Percentiles rank a stretch among this genome's conserved stretches.
Conservation (phyloP, 257 asterid species). For the Nicotiana benthamiana region DNA sequence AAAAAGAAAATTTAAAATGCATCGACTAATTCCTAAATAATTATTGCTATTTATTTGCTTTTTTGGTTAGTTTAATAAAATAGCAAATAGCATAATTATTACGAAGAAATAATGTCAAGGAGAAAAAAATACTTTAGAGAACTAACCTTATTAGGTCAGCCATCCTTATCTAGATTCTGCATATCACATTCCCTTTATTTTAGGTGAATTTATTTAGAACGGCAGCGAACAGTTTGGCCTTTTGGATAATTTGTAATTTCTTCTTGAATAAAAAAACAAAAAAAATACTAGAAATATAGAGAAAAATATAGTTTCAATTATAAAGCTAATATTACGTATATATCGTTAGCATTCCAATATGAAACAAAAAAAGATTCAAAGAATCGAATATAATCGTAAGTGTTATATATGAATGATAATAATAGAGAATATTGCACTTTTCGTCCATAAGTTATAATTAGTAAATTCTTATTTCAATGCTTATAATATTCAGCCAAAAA, state of each 20-base stretch:
- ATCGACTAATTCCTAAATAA: too few species aligned
- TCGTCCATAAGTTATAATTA: too few species aligned
- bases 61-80: not conserved
- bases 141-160: not conserved
- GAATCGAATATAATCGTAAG: not conserved
- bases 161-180: constrained; percentile 2
- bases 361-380: not conserved
- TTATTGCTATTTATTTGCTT: too few species aligned
- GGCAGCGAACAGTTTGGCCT: not conserved
- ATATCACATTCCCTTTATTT: not conserved
- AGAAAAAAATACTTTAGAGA: not conserved
- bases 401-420: too few species aligned
- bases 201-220: constrained; percentile 1
- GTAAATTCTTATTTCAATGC: too few species aligned
- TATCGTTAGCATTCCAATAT: not conserved
- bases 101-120: not conserved
- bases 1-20: too few species aligned
- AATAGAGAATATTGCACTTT: too few species aligned
- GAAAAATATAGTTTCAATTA: too few species aligned
- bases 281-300: not conserved
- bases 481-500: too few species aligned
- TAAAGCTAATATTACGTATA: not conserved
- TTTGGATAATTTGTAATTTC: not conserved
- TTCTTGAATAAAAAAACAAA: not conserved
- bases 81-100: not conserved